Evolutionary conservation across 306 rosid species (phyloP), one percentile per base, ranked within the genome.

Genomic region (Pterocarpus macrocarpus): DNA sequence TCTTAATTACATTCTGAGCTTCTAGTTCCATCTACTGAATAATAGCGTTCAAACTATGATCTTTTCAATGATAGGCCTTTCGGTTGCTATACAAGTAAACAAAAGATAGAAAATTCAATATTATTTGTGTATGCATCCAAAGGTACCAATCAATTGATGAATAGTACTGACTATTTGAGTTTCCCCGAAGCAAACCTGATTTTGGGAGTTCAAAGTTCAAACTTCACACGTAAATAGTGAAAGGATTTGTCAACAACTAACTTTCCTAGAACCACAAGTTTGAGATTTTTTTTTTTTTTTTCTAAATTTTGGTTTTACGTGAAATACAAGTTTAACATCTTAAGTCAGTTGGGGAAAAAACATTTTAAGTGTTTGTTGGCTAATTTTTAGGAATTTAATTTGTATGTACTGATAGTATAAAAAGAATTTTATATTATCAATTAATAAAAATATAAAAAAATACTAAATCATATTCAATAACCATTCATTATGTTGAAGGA

Each of bases 141-240:
- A 61, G 12, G 66, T 58, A 22, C 28, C 35, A 58, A 7, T 7
- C 64, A 57, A 58, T 9, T 58, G 22, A 57, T 17, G 13, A 28
- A 10, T 28, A 28, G 7, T 3, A 28, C n/a, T 30, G 38, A 14
- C 7, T 32, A 38, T 11, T 61, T 61, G 66, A 61, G 66, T 61
- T 61, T 61, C 5, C 66, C 5, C 5, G 39, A 61, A 61, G 66
- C 62, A 56, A 56, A 56, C 62, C 33, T 56, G 33, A 61, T 4
- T 30, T 61, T 61, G 66, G 15, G 65, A 61, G n/a, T 58, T 59
- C 64, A 59, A 28, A 22, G 36, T 22, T 61, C 39, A 61, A 61
- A 61, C 17, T 7, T 44, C 50, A 44, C 33, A 11, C 10, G 66
- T 11, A 61, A n/a, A 10, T 32, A 12, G 10, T 61, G 38, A 61